Percentiles rank a stretch among this genome's conserved stretches.
These are phyloP conservation scores for Lichtheimia corymbifera DNA, from an alignment of 371 early-diverging fungal genomes.

Conservation along the genomic window DNA sequence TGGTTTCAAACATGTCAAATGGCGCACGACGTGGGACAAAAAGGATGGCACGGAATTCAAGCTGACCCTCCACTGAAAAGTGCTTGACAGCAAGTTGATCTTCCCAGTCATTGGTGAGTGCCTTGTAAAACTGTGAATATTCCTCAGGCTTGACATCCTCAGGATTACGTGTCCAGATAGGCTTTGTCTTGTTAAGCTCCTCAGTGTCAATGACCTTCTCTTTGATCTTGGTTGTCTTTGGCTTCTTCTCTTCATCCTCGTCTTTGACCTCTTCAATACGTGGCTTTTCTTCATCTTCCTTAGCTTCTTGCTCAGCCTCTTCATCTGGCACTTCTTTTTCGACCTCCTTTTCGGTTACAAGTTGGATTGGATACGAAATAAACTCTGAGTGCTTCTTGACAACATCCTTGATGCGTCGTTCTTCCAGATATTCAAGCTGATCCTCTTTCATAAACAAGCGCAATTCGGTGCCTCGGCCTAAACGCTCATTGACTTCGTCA, in stretches of 20 bases:
- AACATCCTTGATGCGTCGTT: slow-evolving; percentile 59
- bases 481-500: slow-evolving; percentile 68
- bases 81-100: slow-evolving; percentile 72
- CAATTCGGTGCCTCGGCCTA: slow-evolving; percentile 78
- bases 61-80: slow-evolving; percentile 80
- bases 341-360: slow-evolving; percentile 52
- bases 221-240: slow-evolving; percentile 67
- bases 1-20: slow-evolving; percentile 60
- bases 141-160: slow-evolving; percentile 73
- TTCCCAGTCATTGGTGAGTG: slow-evolving; percentile 73
- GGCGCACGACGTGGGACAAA: slow-evolving; percentile 78
- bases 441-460: slow-evolving; percentile 81
- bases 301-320: slow-evolving; percentile 67
- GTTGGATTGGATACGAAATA: slow-evolving; percentile 66
- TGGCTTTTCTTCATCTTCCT: slow-evolving; percentile 55
- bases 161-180: slow-evolving; percentile 84
- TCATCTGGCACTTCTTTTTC: slow-evolving; percentile 90
- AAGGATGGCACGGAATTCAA: slow-evolving; percentile 78
- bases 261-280: slow-evolving; percentile 59
- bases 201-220: slow-evolving; percentile 48
- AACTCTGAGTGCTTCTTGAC: slow-evolving; percentile 85
- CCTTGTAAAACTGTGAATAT: slow-evolving; percentile 83
- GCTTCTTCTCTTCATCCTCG: slow-evolving; percentile 72
- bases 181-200: slow-evolving; percentile 74
- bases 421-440: slow-evolving; percentile 62